These are phyloP conservation scores for Fabrea salina DNA, from an alignment of 169 alveolate genomes.

Conservation along the genomic window DNA sequence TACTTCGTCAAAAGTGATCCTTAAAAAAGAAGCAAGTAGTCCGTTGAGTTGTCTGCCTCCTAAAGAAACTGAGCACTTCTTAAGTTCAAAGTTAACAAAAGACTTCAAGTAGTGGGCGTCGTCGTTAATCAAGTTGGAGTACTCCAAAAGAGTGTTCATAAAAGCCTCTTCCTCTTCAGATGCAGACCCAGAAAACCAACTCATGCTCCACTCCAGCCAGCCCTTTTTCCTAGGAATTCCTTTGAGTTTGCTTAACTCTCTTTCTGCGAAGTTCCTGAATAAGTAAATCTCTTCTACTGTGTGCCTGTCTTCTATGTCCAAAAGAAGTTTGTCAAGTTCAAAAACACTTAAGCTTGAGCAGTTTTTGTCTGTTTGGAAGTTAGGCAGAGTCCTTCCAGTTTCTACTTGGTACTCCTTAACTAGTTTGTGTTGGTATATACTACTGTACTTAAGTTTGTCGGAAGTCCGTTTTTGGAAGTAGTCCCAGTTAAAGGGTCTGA, in stretches of 20 bases:
- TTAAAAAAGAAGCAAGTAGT: background rate
- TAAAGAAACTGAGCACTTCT: slow-evolving; percentile 20
- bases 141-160: background rate
- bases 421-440: background rate
- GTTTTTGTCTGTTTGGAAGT: background rate
- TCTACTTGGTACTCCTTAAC: slow-evolving; percentile 25
- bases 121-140: background rate
- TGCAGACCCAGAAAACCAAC: background rate
- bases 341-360: too few relatives aligned
- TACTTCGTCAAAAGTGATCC: background rate
- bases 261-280: slow-evolving; percentile 10
- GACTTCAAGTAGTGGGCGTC: background rate
- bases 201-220: slow-evolving; percentile 30
- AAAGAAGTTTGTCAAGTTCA: background rate
- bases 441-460: background rate
- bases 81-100: background rate
- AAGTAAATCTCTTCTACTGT: slow-evolving; percentile 21
- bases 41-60: slow-evolving; percentile 7
- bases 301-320: slow-evolving; percentile 5
- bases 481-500: background rate
- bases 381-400: background rate
- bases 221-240: slow-evolving; percentile 14
- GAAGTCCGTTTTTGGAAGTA: background rate
- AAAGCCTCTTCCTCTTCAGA: slow-evolving; percentile 15
- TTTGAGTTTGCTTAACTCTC: background rate